These are phyloP conservation scores for Plasmodium inui DNA, from an alignment of 169 alveolate species.

Conservation along the genomic window DNA sequence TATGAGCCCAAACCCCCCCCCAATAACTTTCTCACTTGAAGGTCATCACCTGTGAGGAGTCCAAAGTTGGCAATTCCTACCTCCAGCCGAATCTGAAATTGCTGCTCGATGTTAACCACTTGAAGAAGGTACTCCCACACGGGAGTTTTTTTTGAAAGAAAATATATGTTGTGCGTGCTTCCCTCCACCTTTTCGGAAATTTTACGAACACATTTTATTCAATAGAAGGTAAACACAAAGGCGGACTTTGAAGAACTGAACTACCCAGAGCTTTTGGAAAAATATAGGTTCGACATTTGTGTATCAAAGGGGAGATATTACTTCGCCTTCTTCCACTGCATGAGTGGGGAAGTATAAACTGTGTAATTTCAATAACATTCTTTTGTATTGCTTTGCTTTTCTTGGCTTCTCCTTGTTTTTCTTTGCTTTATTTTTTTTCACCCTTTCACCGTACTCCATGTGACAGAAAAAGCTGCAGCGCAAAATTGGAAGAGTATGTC, in stretches of 20 bases:
- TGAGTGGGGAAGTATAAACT: background rate
- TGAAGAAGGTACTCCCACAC: slow-evolving; percentile 41
- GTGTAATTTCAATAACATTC: background rate
- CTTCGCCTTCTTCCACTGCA: background rate
- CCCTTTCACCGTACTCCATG: background rate
- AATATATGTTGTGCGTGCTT: background rate
- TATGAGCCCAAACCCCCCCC: background rate
- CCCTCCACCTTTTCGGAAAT: background rate
- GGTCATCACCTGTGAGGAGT: slow-evolving; percentile 56
- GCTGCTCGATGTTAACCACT: slow-evolving; percentile 43
- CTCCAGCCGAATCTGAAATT: slow-evolving; percentile 39
- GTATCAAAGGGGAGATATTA: background rate
- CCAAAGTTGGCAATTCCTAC: slow-evolving; percentile 29
- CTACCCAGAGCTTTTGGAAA: slow-evolving; percentile 32
- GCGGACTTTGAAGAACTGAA: background rate
- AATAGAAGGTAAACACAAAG: slow-evolving; percentile 10
- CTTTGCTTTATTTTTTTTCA: background rate
- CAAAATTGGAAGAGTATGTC: slow-evolving; percentile 28
- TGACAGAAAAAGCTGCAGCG: slow-evolving; percentile 30
- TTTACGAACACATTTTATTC: background rate
- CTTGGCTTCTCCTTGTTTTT: too few species aligned
- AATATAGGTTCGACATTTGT: slow-evolving; percentile 31
- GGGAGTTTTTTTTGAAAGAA: background rate
- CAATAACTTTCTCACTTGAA: background rate
- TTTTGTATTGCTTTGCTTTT: background rate